Evolutionary conservation across 2,329 filamentous ascomycete genomes (phyloP).

Genomic region (Coccinonectria pachysandricola): DNA sequence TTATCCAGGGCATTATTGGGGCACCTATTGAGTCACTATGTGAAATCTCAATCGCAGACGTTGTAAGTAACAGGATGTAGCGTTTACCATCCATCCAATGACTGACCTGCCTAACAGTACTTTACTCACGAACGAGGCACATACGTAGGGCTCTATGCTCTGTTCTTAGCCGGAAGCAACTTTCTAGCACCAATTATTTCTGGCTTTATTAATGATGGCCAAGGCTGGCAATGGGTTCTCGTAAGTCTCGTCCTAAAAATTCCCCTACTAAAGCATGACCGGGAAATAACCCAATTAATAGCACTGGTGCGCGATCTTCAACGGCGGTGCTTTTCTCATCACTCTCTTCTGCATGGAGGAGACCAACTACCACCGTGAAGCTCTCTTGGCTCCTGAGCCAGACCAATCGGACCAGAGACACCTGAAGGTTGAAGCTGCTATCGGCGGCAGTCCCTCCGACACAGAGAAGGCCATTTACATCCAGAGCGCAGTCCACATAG

Average conservation of each 20-base stretch:
- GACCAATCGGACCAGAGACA: not conserved
- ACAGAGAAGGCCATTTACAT: not conserved
- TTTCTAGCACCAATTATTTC: conserved; percentile 3
- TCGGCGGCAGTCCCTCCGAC: no score
- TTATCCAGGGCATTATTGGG: not conserved
- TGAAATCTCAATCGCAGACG: not conserved
- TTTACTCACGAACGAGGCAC: conserved; percentile 6
- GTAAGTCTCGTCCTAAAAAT: no score
- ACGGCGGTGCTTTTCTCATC: conserved; percentile 2
- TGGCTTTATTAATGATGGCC: conserved; percentile 5
- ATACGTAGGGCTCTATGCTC: conserved; percentile 4
- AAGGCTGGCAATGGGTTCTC: conserved; percentile 7
- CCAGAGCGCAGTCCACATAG: not conserved
- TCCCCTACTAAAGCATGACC: no score
- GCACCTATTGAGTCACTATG: not conserved
- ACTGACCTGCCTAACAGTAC: conserved; percentile 1
- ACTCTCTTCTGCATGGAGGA: conserved; percentile 5
- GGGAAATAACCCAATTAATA: not conserved
- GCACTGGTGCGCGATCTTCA: conserved; percentile 7
- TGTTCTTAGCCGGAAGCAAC: conserved; percentile 3
- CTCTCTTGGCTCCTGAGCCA: not conserved
- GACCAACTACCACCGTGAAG: conserved; percentile 4
- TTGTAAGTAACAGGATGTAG: not conserved
- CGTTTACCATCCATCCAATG: not conserved
- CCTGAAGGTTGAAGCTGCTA: not conserved